Conservation (phyloP, 2,329 filamentous ascomycete genomes). For the Aurifilum marmelostoma region DNA sequence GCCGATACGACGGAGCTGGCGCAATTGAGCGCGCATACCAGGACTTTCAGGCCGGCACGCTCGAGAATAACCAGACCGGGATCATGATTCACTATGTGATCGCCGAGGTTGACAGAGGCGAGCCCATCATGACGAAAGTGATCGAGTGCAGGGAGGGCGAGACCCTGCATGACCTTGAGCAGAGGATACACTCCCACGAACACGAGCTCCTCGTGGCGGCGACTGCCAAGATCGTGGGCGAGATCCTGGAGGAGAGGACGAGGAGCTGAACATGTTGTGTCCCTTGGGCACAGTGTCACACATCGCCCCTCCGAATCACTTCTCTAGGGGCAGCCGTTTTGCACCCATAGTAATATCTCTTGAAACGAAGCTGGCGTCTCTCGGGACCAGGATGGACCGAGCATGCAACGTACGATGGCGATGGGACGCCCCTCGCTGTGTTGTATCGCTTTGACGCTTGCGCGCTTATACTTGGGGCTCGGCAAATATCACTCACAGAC, state of each 20-base stretch:
- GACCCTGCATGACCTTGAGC: conserved; percentile 66
- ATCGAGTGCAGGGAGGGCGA: conserved; percentile 68
- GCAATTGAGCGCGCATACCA: conserved; percentile 80
- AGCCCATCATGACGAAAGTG: conserved; percentile 71
- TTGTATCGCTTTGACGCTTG: not conserved
- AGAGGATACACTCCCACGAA: conserved; percentile 75
- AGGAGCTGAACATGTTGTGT: conserved; percentile 13
- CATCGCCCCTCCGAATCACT: too few relatives aligned
- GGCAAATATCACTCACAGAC: not conserved
- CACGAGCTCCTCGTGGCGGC: conserved; percentile 80
- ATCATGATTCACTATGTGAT: conserved; percentile 91
- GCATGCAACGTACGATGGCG: conserved; percentile 51
- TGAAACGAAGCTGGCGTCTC: not conserved
- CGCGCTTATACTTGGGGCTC: not conserved
- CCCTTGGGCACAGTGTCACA: not conserved
- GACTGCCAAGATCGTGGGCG: conserved; percentile 52
- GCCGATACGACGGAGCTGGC: conserved; percentile 74
- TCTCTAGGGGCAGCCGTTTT: not conserved
- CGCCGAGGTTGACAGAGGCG: conserved; percentile 77
- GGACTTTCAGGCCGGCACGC: conserved; percentile 66
- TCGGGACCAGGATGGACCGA: not conserved
- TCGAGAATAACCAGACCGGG: conserved; percentile 72
- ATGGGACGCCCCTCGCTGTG: not conserved
- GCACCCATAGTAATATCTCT: not conserved
- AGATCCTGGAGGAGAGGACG: conserved; percentile 40